Percentiles rank a stretch among this genome's conserved stretches.
phyloP scores from a whole-genome alignment of 306 rosid species.

The Potentilla sterilis region DNA sequence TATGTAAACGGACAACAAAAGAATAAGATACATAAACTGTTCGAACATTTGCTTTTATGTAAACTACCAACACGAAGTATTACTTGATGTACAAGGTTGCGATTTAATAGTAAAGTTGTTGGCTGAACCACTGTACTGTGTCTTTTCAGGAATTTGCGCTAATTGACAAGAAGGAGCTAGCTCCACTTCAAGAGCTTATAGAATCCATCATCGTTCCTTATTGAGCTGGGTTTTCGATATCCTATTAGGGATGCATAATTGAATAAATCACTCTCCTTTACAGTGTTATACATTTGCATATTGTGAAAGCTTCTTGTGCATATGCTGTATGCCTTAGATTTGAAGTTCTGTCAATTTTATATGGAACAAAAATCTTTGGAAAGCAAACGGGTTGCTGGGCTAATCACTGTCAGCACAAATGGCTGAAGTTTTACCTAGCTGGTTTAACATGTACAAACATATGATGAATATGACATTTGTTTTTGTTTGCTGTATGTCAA shows the following conservation, averaged over 20 bases:
- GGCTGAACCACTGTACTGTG: conserved; percentile 9
- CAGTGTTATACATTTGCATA: conserved; percentile 12
- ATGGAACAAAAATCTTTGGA: conserved; percentile 13
- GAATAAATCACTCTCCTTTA: conserved; percentile 29
- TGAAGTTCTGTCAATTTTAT: conserved; percentile 15
- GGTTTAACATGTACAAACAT: background rate
- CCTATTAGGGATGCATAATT: conserved; percentile 31
- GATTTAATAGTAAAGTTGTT: background rate
- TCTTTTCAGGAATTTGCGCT: conserved; percentile 82
- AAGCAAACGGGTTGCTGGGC: background rate
- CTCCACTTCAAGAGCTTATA: conserved; percentile 98
- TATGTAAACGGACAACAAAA: background rate
- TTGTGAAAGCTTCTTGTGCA: conserved; percentile 25
- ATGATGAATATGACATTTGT: background rate
- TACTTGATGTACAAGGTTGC: background rate
- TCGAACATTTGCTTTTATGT: background rate
- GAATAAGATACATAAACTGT: background rate
- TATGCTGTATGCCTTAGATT: conserved; percentile 24
- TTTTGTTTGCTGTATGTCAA: background rate
- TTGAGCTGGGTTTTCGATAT: conserved; percentile 40
- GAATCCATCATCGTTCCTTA: conserved; percentile 87
- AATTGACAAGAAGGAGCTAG: conserved; percentile 96
- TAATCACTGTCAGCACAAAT: background rate
- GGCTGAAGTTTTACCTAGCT: conserved; percentile 5
- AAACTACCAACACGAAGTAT: background rate